Evolutionary conservation across 768 basidiomycete species (phyloP).

Genomic region (Ephemerocybe angulata): DNA sequence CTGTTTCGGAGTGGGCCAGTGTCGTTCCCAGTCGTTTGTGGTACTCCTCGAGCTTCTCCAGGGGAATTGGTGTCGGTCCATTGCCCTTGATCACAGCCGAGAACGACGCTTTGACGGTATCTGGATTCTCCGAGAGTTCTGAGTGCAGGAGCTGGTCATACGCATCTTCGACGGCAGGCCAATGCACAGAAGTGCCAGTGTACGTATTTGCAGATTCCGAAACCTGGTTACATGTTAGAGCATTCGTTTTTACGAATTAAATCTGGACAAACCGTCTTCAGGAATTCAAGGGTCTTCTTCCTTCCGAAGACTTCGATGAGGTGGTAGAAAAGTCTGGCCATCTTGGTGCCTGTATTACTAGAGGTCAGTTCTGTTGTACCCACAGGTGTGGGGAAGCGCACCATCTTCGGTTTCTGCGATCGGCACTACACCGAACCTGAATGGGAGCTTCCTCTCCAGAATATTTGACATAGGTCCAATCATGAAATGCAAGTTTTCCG

Average conservation of each 20-base stretch:
- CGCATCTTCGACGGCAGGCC: constrained; percentile 13
- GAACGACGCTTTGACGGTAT: constrained; percentile 19
- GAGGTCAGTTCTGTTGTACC: neutral
- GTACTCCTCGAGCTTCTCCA: constrained; percentile 52
- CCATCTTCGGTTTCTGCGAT: constrained; percentile 50
- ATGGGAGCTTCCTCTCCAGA: constrained; percentile 68
- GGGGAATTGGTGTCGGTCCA: constrained; percentile 33
- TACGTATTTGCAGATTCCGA: neutral
- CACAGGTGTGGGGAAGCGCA: constrained; percentile 14
- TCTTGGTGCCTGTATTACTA: constrained; percentile 49
- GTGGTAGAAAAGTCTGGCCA: constrained; percentile 73
- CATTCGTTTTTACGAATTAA: neutral
- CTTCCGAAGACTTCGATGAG: constrained; percentile 61
- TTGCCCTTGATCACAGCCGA: constrained; percentile 20
- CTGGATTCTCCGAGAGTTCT: constrained; percentile 25
- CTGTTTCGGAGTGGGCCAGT: constrained; percentile 26
- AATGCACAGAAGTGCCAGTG: neutral
- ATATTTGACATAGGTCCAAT: constrained; percentile 61
- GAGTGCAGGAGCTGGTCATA: constrained; percentile 35
- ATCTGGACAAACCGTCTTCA: constrained; percentile 42
- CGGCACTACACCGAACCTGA: constrained; percentile 86
- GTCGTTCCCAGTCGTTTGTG: constrained; percentile 54
- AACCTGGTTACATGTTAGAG: neutral
- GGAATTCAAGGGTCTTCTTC: constrained; percentile 57
- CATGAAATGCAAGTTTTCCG: constrained; percentile 58